Conservation (phyloP, 2,329 filamentous ascomycete genomes). For the Arthrobotrys megalospora region DNA sequence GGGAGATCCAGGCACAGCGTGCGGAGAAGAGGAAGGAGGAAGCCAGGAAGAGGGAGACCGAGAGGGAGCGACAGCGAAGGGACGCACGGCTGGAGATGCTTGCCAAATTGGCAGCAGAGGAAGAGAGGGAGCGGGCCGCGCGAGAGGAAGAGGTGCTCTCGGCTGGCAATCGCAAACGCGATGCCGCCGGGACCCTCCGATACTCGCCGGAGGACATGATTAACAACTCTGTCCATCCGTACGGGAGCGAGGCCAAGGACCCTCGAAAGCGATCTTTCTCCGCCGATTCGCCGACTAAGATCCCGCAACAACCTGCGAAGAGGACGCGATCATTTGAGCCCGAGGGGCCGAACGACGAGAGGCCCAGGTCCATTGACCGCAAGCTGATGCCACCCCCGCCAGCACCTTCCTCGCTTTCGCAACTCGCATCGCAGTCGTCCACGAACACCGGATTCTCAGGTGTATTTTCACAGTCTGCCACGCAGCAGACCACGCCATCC, state of each 20-base stretch:
- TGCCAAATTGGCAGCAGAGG: constrained; percentile 44
- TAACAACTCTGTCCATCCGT: constrained; percentile 44
- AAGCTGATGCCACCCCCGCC: constrained; percentile 56
- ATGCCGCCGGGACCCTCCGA: constrained; percentile 49
- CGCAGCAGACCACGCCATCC: background rate
- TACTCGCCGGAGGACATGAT: constrained; percentile 43
- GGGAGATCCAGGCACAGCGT: constrained; percentile 42
- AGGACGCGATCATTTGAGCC: constrained; percentile 47
- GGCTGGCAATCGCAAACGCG: constrained; percentile 40
- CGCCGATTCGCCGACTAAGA: constrained; percentile 27
- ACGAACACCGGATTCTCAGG: background rate
- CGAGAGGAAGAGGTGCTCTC: constrained; percentile 44
- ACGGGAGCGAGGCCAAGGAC: constrained; percentile 30
- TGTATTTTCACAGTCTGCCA: constrained; percentile 1
- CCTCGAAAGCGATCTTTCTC: constrained; percentile 45
- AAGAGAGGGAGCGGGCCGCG: constrained; percentile 22
- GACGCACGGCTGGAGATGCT: constrained; percentile 55
- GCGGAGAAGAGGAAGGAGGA: constrained; percentile 42
- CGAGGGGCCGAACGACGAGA: constrained; percentile 37
- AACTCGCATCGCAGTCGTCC: background rate
- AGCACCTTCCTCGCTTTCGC: constrained; percentile 28
- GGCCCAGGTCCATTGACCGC: constrained; percentile 45
- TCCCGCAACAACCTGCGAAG: constrained; percentile 30
- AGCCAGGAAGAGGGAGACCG: constrained; percentile 42
- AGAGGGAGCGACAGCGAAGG: constrained; percentile 39